Evolutionary conservation across 108 stramenopile genomes (phyloP).

Genomic region (Thalassiosira profunda): DNA sequence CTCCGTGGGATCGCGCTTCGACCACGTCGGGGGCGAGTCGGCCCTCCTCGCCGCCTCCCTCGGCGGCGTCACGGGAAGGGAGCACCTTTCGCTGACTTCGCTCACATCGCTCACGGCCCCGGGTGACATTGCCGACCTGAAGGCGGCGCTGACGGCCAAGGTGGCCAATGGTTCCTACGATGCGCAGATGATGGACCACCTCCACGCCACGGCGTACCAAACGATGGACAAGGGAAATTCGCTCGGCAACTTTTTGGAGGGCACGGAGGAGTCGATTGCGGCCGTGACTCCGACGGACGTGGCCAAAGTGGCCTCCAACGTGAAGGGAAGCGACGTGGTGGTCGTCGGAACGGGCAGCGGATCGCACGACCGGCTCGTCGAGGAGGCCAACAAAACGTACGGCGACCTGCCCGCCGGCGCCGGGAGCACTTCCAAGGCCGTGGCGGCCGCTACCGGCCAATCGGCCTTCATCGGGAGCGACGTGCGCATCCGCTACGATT

Average conservation of each 20-base stretch:
- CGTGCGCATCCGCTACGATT: slow-evolving; percentile 91
- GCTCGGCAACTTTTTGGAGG: slow-evolving; percentile 95
- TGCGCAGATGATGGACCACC: slow-evolving; percentile 92
- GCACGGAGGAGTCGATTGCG: slow-evolving; percentile 92
- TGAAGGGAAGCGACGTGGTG: slow-evolving; percentile 66
- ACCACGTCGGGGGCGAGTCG: slow-evolving; percentile 32
- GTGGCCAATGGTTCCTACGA: slow-evolving; percentile 39
- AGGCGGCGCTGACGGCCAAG: slow-evolving; percentile 14
- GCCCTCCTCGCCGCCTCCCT: slow-evolving; percentile 30
- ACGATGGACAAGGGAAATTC: slow-evolving; percentile 64
- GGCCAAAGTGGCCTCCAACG: slow-evolving; percentile 18
- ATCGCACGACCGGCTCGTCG: slow-evolving; percentile 90
- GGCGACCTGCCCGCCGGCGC: slow-evolving; percentile 67
- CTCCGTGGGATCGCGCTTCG: slow-evolving; percentile 27
- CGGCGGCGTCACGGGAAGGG: slow-evolving; percentile 21
- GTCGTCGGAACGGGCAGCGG: slow-evolving; percentile 96
- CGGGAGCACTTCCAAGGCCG: slow-evolving; percentile 28
- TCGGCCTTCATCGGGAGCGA: slow-evolving; percentile 96
- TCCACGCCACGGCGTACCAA: slow-evolving; percentile 97
- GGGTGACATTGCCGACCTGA: background rate
- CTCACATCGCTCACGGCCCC: slow-evolving; percentile 1
- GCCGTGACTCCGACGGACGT: slow-evolving; percentile 78
- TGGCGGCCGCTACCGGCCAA: slow-evolving; percentile 76
- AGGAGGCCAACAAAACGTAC: slow-evolving; percentile 85
- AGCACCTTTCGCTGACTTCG: slow-evolving; percentile 24